Base-by-base conservation (phyloP, 2,329 filamentous ascomycete species). In the Sarocladiaceae sp. region DNA sequence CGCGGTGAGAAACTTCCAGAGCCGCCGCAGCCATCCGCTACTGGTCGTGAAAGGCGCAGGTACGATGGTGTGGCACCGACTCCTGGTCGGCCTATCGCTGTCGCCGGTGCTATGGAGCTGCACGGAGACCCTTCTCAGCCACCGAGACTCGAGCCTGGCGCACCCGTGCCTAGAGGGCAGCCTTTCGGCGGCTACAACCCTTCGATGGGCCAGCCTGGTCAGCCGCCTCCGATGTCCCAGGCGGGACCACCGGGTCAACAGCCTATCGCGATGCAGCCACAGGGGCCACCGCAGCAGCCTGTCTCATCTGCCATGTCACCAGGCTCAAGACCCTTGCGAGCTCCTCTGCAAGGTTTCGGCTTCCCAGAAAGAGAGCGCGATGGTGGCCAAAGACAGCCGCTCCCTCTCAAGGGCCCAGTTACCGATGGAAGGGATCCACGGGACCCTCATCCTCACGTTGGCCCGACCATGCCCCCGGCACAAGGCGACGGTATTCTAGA, bases 1-100 rank as follows among this genome's bases (percentile, higher is more conserved):
- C 64, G 74, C 44, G 78, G 78, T 35, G 80, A 84, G 60, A 74
- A 74, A 53, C 66, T 74, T 44, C 80, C 79, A 1, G 70, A 75
- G 18, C 75, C 80, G 27, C 81, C 82, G 6, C 66, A 68, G n/a
- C 76, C 76, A 19, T 72, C 45, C 13, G 21, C 72, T 6, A 65
- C 70, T 21, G 57, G 62, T 41, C 60, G 64, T 26, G 69, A 73
- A 18, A 69, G 70, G 39, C 73, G 76, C 71, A 57, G 78, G 76
- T 62, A 66, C 59, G 53, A 69, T 59, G 45, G 55, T 61, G 65
- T 66, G 31, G 56, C 66, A 18, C 47, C 55, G 40, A 50, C 44
- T 19, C 46, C 57, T 10, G 57, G 62, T 16, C 57, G 61, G 20
- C 68, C 74, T n/a, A 59, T 76, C 49, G 72, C 69, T 19, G 69